phyloP scores from a whole-genome alignment of 768 basidiomycete species.

The Boletales sp. region DNA sequence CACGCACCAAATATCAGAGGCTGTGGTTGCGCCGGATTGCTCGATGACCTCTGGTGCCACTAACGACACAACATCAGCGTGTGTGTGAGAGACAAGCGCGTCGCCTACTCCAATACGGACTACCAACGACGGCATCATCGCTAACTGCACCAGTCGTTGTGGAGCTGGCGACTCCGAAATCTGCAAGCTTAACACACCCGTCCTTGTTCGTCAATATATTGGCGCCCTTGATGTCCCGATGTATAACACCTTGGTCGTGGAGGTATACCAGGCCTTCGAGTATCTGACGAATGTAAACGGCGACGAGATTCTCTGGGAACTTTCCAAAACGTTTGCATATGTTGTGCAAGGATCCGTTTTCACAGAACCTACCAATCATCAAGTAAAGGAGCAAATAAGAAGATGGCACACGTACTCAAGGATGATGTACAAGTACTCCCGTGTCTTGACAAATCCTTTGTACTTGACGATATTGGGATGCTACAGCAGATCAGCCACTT shows the following conservation, averaged over 20 bases:
- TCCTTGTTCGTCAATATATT: conserved; percentile 99
- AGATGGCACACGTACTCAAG: conserved; percentile 62
- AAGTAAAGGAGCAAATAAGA: conserved; percentile 1
- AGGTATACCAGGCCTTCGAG: conserved; percentile 94
- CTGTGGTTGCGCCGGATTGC: conserved; percentile 93
- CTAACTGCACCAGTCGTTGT: conserved; percentile 70
- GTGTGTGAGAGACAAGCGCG: neutral
- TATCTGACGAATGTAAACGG: conserved; percentile 95
- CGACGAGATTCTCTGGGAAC: conserved; percentile 95
- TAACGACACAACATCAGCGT: conserved; percentile 25
- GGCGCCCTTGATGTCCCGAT: conserved; percentile 98
- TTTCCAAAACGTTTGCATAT: conserved; percentile 98
- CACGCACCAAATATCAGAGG: conserved; percentile 90
- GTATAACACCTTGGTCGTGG: conserved; percentile 99
- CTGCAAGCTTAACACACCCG: conserved; percentile 97
- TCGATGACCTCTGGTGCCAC: conserved; percentile 99
- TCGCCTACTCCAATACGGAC: conserved; percentile 94
- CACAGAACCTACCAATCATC: conserved; percentile 67
- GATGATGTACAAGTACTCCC: conserved; percentile 93
- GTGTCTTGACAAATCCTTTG: conserved; percentile 95
- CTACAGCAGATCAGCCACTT: conserved; percentile 39
- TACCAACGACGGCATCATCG: conserved; percentile 93
- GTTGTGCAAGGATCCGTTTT: conserved; percentile 94
- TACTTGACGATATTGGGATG: conserved; percentile 99
- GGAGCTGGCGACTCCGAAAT: conserved; percentile 92